Evolutionary conservation across 2,329 filamentous ascomycete species (phyloP).

Genomic region (Hyphodiscus sp.): DNA sequence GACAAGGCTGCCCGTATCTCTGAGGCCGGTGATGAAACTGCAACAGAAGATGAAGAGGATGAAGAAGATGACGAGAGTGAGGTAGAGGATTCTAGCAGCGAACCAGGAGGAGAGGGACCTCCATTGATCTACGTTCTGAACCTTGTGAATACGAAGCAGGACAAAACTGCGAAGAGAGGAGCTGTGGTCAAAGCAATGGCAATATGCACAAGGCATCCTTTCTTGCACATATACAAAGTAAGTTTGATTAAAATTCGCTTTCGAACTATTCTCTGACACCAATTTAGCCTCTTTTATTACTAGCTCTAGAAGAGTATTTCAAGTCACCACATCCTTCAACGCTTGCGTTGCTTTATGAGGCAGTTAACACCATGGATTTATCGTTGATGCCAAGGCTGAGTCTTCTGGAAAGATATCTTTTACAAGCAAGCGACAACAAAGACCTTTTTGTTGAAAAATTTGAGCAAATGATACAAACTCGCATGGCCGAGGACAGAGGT

Average conservation of each 20-base stretch:
- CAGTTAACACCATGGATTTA: slow-evolving; percentile 94
- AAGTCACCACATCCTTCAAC: slow-evolving; percentile 85
- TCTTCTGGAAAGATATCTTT: slow-evolving; percentile 72
- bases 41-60: slow-evolving; percentile 42
- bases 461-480: slow-evolving; percentile 83
- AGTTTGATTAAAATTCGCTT: slow-evolving; percentile 21
- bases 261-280: slow-evolving; percentile 14
- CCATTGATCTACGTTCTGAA: slow-evolving; percentile 96
- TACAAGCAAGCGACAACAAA: slow-evolving; percentile 88
- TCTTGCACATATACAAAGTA: slow-evolving; percentile 97
- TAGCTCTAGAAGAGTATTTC: slow-evolving; percentile 96
- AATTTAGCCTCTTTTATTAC: slow-evolving; percentile 69
- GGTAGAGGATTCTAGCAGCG: slow-evolving; percentile 49
- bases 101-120: slow-evolving; percentile 71
- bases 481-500: slow-evolving; percentile 59
- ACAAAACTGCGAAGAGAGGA: slow-evolving; percentile 86
- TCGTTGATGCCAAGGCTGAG: slow-evolving; percentile 86
- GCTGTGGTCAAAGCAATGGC: slow-evolving; percentile 98
- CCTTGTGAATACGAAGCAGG: slow-evolving; percentile 95
- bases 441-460: slow-evolving; percentile 98
- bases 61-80: slow-evolving; percentile 42
- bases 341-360: slow-evolving; percentile 78
- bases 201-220: slow-evolving; percentile 94
- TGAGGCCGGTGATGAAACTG: slow-evolving; percentile 38
- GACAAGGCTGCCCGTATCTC: slow-evolving; percentile 44